Evolutionary conservation across 257 asterid genomes (phyloP).

Genomic region (Echites panduratus): DNA sequence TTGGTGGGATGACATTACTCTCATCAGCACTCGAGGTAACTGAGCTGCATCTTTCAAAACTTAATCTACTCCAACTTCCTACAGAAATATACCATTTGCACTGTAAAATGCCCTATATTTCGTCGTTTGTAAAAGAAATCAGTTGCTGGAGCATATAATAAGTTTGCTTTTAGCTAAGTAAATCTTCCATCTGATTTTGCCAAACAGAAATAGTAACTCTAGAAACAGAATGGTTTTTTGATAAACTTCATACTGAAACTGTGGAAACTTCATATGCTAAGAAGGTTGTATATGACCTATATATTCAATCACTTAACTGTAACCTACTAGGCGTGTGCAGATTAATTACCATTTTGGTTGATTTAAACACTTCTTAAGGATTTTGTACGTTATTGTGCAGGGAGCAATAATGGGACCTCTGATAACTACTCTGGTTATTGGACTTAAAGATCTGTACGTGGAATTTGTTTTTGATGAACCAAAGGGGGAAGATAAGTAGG

Average conservation of each 20-base stretch:
- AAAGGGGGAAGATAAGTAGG: constrained; percentile 28
- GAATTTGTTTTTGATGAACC: constrained; percentile 62
- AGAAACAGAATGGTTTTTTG: background rate
- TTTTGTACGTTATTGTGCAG: constrained; percentile 34
- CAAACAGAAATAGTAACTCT: background rate
- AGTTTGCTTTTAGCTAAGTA: background rate
- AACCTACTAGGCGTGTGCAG: too few relatives aligned
- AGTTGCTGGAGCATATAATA: background rate
- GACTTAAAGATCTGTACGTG: constrained; percentile 69
- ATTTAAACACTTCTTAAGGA: background rate
- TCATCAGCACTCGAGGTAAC: constrained; percentile 84
- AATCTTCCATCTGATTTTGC: background rate
- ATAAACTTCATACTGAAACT: background rate
- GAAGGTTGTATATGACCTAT: too few relatives aligned
- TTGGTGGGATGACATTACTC: constrained; percentile 97
- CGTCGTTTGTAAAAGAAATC: background rate
- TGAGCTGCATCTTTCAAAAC: background rate
- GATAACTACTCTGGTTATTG: constrained; percentile 85
- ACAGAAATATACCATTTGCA: background rate
- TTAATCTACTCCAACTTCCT: background rate
- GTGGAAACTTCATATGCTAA: background rate
- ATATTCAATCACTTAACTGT: background rate
- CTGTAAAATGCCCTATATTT: background rate
- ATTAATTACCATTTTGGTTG: background rate
- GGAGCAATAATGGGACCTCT: constrained; percentile 96